A percentile compares a stretch with the other conserved stretches of the same genome.
phyloP scores from a whole-genome alignment of 805 yeast species.

The Metschnikowia sp. region DNA sequence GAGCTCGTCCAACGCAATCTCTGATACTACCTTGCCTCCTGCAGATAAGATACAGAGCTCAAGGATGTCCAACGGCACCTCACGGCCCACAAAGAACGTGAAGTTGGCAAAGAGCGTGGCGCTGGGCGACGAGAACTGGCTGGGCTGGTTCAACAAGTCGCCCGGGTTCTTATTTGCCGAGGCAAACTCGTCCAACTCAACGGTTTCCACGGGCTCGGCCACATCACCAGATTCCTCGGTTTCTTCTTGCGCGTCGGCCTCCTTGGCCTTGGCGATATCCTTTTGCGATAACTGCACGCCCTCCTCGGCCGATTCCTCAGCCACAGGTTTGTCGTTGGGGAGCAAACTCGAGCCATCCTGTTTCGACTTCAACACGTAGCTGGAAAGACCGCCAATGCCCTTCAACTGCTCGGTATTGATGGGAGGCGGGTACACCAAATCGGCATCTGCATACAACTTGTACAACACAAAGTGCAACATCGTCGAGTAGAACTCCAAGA shows the following conservation, averaged over 20 bases:
- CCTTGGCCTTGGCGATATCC: conserved; percentile 50
- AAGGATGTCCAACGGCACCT: conserved; percentile 86
- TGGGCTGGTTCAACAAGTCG: conserved; percentile 70
- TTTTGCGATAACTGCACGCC: conserved; percentile 38
- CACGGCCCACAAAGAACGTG: conserved; percentile 87
- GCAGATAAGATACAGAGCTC: conserved; percentile 83
- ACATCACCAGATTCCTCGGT: conserved; percentile 30
- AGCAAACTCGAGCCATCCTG: conserved; percentile 34
- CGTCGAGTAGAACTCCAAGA: conserved; percentile 93
- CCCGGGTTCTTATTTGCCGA: conserved; percentile 57
- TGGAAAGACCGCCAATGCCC: conserved; percentile 85
- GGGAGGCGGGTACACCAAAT: conserved; percentile 87
- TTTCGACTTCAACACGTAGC: conserved; percentile 68
- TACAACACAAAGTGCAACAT: conserved; percentile 81
- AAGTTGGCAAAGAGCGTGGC: conserved; percentile 68
- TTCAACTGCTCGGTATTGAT: conserved; percentile 69
- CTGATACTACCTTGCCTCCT: conserved; percentile 85
- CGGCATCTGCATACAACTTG: conserved; percentile 81
- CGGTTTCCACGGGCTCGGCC: conserved; percentile 10
- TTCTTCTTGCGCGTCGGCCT: conserved; percentile 44
- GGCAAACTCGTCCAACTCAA: conserved; percentile 68
- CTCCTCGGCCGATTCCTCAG: conserved; percentile 20
- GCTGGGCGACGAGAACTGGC: conserved; percentile 49
- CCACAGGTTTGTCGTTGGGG: conserved; percentile 24
- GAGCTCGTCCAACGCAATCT: conserved; percentile 79